Base-by-base conservation (phyloP, 345 rosid genomes). In the Citrus glauca region DNA sequence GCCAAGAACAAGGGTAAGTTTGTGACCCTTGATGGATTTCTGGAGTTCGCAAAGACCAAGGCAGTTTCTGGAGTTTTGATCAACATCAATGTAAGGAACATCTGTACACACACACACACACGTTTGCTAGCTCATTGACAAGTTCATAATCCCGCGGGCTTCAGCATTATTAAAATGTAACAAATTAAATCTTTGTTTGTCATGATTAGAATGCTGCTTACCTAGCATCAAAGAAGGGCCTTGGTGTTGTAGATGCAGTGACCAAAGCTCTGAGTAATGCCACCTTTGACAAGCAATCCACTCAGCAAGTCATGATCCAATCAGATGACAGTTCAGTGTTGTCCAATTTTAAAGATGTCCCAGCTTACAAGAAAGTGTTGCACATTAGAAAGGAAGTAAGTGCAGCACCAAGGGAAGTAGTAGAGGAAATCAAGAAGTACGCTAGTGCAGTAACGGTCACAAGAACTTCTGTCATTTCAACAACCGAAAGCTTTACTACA, bases 301-400 rank as follows among this genome's bases (percentile, higher is more conserved):
- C 90, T 13, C 92, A 90, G n/a, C 87, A 87, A 81, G 93, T 94
- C 60, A 55, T 92, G 71, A 90, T 96, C 62, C 84, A 85, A 80
- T 96, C 99, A 45, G 97, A 89, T 37, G 97, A 96, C 82, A 90
- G 85, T 24, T 87, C 97, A 0, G 97, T 95, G 50, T 73, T 95
- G 78, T 70, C 86, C 27, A 87, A 84, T 67, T 94, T 91, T 69
- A 69, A 83, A 25, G 80, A 81, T 13, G 71, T 83, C 57, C 80
- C 87, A 11, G 70, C 89, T 8, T 92, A 86, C 89, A 84, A 78
- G 59, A 91, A 93, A 86, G 86, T 92, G 42, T 71, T 94, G 66
- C 28, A 65, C 66, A 83, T 96, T 4, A 74, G 77, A 22, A 80
- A 89, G 33, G 84, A 73, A 25, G 80, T 96, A 57, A 80, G 94